A percentile compares a stretch with the other conserved stretches of the same genome.
phyloP scores from a whole-genome alignment of 108 stramenopile genomes.

The Nitzschia sp. region DNA sequence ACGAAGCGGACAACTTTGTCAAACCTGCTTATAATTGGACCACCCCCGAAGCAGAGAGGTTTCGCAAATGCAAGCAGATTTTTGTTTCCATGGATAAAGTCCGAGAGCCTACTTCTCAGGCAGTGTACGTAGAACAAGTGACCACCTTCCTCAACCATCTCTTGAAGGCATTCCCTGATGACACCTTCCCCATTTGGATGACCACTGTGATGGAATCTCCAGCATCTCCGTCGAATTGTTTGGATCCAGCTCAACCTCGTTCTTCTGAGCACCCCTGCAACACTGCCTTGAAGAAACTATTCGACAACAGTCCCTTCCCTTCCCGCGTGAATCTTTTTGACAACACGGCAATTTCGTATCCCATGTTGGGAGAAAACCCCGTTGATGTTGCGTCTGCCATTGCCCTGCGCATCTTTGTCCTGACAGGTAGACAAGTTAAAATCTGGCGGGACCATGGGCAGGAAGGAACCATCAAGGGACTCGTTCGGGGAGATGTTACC shows the following conservation, averaged over 20 bases:
- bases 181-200: constrained; percentile 55
- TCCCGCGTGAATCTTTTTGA: constrained; percentile 42
- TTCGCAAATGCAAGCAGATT: constrained; percentile 62
- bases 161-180: constrained; percentile 42
- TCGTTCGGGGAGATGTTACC: constrained; percentile 35
- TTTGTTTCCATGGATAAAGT: constrained; percentile 41
- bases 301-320: constrained; percentile 34
- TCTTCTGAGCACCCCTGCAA: constrained; percentile 49
- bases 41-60: constrained; percentile 15
- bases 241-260: constrained; percentile 11
- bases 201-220: constrained; percentile 37
- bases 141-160: constrained; percentile 43
- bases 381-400: constrained; percentile 31
- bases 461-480: constrained; percentile 37
- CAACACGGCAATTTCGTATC: constrained; percentile 45
- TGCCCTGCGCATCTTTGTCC: constrained; percentile 46
- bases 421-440: constrained; percentile 46
- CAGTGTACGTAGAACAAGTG: constrained; percentile 38
- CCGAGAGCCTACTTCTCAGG: constrained; percentile 7
- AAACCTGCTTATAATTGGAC: constrained; percentile 42
- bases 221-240: constrained; percentile 31
- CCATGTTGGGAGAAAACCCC: constrained; percentile 30
- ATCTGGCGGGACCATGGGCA: constrained; percentile 45
- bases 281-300: constrained; percentile 33
- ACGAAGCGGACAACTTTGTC: constrained; percentile 20